A percentile compares a stretch with the other conserved stretches of the same genome.
Evolutionary conservation across 805 yeast species (phyloP).

Genomic region (Myxozyma sirexii): DNA sequence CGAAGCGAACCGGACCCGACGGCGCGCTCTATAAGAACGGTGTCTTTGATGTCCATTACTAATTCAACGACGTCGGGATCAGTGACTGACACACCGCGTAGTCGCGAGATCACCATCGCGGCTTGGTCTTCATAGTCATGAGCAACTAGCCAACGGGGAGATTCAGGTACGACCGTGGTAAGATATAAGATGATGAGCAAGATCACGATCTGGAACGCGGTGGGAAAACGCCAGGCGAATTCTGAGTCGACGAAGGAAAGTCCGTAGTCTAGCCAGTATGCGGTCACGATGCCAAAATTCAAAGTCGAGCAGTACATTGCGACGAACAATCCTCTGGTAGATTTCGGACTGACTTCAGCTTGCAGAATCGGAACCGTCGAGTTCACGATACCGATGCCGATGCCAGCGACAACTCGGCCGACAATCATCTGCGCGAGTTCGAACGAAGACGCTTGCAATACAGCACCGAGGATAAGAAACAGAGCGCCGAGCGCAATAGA

Average conservation of each 20-base stretch:
- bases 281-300: conserved; percentile 40
- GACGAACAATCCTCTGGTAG: conserved; percentile 36
- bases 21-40: not conserved
- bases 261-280: conserved; percentile 43
- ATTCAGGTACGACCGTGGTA: conserved; percentile 42
- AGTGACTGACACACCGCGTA: not conserved
- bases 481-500: conserved; percentile 23
- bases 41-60: not conserved
- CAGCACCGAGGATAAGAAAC: conserved; percentile 24
- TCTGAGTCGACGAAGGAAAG: conserved; percentile 33
- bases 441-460: conserved; percentile 39
- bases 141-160: conserved; percentile 20
- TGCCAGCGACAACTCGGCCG: conserved; percentile 52
- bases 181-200: conserved; percentile 50
- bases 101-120: not conserved
- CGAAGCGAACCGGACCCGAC: conserved; percentile 4
- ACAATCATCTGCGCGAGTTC: conserved; percentile 49
- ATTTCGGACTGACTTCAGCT: conserved; percentile 37
- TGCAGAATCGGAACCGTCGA: conserved; percentile 48
- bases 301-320: conserved; percentile 36
- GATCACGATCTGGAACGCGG: conserved; percentile 62
- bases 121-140: conserved; percentile 15
- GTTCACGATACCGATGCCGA: conserved; percentile 54
- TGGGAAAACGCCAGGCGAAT: conserved; percentile 63
- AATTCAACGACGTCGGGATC: not conserved